These are phyloP conservation scores for Rehmannia glutinosa DNA, from an alignment of 257 asterid genomes.

Conservation along the genomic window DNA sequence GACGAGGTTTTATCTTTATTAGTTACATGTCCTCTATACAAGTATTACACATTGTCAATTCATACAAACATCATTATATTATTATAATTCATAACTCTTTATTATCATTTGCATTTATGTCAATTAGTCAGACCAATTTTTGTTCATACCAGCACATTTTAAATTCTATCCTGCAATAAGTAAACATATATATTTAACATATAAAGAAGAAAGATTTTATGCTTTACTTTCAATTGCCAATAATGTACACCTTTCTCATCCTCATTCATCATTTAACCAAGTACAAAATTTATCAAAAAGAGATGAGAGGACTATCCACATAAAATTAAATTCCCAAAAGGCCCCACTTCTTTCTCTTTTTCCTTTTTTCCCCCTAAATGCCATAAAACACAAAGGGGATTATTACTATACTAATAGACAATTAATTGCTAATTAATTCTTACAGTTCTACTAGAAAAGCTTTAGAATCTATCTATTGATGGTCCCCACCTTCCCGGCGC, in stretches of 20 bases:
- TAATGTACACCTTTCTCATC: constrained; percentile 8
- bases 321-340: not conserved
- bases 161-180: too few species aligned
- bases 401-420: constrained; percentile 1
- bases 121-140: too few species aligned
- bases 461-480: not conserved
- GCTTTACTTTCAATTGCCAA: not conserved
- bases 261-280: constrained; percentile 7
- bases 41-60: too few species aligned
- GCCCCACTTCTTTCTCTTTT: not conserved
- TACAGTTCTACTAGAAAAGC: too few species aligned
- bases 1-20: constrained; percentile 7
- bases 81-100: too few species aligned
- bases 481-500: too few species aligned
- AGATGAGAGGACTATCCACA: not conserved
- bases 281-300: not conserved
- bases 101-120: too few species aligned
- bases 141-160: too few species aligned
- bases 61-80: too few species aligned
- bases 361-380: not conserved
- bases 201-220: too few species aligned
- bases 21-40: not conserved
- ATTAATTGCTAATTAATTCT: constrained; percentile 11
- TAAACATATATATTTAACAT: too few species aligned
- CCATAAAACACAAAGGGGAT: not conserved